Evolutionary conservation across 148 eudicot species (phyloP), one percentile per base, ranked within the genome.

Genomic region (Persicaria tinctoria): DNA sequence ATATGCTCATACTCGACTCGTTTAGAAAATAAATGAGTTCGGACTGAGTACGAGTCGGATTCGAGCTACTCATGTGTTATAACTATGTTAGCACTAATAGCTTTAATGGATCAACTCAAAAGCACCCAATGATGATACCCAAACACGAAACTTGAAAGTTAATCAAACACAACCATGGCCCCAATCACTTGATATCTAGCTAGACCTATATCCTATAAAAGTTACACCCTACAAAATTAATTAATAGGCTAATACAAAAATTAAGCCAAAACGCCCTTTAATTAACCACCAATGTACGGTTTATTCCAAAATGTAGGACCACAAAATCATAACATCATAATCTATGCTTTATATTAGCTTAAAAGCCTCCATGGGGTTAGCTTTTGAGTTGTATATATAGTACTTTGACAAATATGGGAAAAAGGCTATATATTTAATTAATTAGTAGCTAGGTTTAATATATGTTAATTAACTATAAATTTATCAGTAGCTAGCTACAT

Each of bases 351-450:
- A 41, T 44, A 41, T 44, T 66, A 66, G 70, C 44, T 66, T 5
- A 66, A 66, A 60, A 12, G 70, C 18, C 47, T 66, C 7, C 46
- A 41, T 20, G 14, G 68, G 46, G 10, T 66, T 46, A 44, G 7
- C 70, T 66, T 66, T 66, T 66, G 70, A 66, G 70, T 66, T 66
- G 70, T 66, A 66, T 63, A 45, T 66, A 66, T 63, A 45, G 68
- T 63, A 63, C 68, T 63, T 63, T 63, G 32, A 66, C 4, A 13
- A 54, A 66, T 66, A 5, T 12, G 18, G 17, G 8, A 38, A 47
- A 66, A 66, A 66, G 70, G 70, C 70, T 66, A 41, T 57, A 60
- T 5, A 66, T 48, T 66, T 64, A 41, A 23, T 23, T 32, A 47
- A 48, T n/a, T n/a, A n/a, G n/a, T n/a, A n/a, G n/a, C n/a, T 66